phyloP scores from a whole-genome alignment of 2,329 filamentous ascomycete species.

The Gaeumannomyces tritici region DNA sequence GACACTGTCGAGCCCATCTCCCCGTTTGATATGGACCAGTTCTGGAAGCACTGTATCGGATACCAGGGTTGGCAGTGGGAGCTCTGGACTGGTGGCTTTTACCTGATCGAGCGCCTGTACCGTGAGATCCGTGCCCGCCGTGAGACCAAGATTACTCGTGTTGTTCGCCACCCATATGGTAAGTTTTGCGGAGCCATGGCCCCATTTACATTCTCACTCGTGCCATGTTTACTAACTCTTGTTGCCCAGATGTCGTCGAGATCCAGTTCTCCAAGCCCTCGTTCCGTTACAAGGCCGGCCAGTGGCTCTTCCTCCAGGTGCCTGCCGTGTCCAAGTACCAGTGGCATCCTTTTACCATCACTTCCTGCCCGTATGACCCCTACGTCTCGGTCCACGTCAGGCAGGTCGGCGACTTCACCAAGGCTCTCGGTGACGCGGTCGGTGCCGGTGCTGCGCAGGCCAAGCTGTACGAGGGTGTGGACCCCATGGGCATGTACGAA shows the following conservation, averaged over 20 bases:
- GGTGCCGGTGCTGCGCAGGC: constrained; percentile 81
- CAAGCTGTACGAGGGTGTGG: constrained; percentile 82
- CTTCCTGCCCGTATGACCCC: constrained; percentile 90
- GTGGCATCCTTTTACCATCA: constrained; percentile 99
- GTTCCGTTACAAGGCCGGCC: constrained; percentile 96
- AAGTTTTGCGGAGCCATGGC: constrained; percentile 20
- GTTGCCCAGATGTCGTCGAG: constrained; percentile 69
- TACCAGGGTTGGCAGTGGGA: constrained; percentile 98
- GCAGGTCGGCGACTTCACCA: constrained; percentile 94
- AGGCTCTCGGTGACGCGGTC: constrained; percentile 87
- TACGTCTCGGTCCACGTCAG: constrained; percentile 93
- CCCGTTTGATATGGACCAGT: constrained; percentile 71
- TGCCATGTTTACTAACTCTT: background rate
- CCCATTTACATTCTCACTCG: background rate
- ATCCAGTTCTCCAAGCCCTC: constrained; percentile 95
- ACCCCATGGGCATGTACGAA: constrained; percentile 96
- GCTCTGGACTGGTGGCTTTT: constrained; percentile 73
- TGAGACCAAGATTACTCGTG: constrained; percentile 81
- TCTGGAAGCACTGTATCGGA: constrained; percentile 89
- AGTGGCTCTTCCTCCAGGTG: constrained; percentile 95
- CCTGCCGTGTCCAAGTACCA: constrained; percentile 81
- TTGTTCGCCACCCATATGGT: constrained; percentile 93
- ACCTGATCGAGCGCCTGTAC: constrained; percentile 80
- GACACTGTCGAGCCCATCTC: constrained; percentile 64
- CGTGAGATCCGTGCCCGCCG: constrained; percentile 80